Conservation (phyloP, 1,284 basidiomycete genomes). For the Trichosporon faecale region DNA sequence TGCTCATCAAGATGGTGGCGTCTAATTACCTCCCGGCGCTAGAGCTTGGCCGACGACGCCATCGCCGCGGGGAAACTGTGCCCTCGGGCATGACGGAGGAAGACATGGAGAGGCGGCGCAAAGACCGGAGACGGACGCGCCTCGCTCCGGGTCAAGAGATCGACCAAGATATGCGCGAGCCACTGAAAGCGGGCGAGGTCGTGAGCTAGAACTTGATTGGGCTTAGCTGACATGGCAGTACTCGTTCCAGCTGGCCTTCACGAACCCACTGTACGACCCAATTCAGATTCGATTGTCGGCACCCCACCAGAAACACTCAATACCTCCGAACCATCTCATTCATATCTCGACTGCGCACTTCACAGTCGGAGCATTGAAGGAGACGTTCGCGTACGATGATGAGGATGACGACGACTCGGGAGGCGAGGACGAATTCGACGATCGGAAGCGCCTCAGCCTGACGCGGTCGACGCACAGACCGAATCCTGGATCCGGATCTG, state of each 20-base stretch:
- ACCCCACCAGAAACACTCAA: slow-evolving; percentile 59
- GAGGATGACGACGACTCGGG: slow-evolving; percentile 75
- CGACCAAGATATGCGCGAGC: slow-evolving; percentile 36
- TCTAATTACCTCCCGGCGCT: slow-evolving; percentile 88
- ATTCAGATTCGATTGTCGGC: slow-evolving; percentile 73
- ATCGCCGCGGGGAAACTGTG: slow-evolving; percentile 23
- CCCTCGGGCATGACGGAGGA: slow-evolving; percentile 13
- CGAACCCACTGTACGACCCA: slow-evolving; percentile 89
- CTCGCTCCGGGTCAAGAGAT: slow-evolving; percentile 18
- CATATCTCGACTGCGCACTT: slow-evolving; percentile 72
- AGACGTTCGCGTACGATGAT: slow-evolving; percentile 90
- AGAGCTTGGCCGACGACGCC: slow-evolving; percentile 58
- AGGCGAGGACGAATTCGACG: slow-evolving; percentile 48
- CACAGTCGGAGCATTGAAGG: slow-evolving; percentile 79
- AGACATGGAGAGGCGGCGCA: slow-evolving; percentile 9
- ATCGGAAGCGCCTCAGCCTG: slow-evolving; percentile 41
- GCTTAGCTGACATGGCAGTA: slow-evolving; percentile 53
- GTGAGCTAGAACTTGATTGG: slow-evolving; percentile 22
- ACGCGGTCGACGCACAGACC: slow-evolving; percentile 41
- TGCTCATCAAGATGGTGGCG: slow-evolving; percentile 96
- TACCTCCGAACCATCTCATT: slow-evolving; percentile 46
- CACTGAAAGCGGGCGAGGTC: slow-evolving; percentile 34
- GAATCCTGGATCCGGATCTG: slow-evolving; percentile 41
- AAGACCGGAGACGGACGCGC: slow-evolving; percentile 18
- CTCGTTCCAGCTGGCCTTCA: slow-evolving; percentile 80